Conservation (phyloP, 345 rosid genomes). For the Gossypium herbaceum region DNA sequence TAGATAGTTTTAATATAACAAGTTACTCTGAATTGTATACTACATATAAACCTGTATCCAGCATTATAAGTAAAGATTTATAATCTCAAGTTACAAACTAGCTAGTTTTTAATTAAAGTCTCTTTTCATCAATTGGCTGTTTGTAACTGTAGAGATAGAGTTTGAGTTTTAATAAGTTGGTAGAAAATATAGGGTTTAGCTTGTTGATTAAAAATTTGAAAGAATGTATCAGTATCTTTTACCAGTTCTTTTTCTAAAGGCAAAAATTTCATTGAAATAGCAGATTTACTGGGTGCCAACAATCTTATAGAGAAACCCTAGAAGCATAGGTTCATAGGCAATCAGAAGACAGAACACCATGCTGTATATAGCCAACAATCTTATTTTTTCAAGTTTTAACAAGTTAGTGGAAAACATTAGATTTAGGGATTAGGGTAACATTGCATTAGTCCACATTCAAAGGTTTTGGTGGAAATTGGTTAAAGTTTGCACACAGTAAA, state of each 20-base stretch:
- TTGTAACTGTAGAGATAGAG: neutral
- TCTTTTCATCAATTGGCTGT: neutral
- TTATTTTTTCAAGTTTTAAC: neutral
- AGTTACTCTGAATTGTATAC: no score
- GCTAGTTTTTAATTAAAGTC: no score
- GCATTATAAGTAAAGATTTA: no score
- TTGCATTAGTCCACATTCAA: neutral
- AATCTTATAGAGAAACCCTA: neutral
- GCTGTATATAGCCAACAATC: neutral
- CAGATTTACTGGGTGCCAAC: no score
- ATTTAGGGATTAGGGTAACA: neutral
- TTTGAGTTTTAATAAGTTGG: neutral
- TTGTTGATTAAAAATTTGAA: neutral
- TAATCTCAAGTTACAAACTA: no score
- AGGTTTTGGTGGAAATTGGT: conserved; percentile 8
- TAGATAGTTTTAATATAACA: no score
- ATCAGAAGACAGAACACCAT: neutral
- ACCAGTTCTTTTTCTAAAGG: neutral
- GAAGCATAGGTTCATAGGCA: neutral
- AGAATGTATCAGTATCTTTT: neutral
- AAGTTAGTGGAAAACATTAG: neutral
- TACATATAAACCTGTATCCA: no score
- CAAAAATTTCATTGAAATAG: neutral
- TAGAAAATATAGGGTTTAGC: neutral
- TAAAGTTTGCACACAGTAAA: conserved; percentile 10